A percentile compares a stretch with the other conserved stretches of the same genome.
Conservation (phyloP, 2,329 filamentous ascomycete species). For the Botrytis elliptica region DNA sequence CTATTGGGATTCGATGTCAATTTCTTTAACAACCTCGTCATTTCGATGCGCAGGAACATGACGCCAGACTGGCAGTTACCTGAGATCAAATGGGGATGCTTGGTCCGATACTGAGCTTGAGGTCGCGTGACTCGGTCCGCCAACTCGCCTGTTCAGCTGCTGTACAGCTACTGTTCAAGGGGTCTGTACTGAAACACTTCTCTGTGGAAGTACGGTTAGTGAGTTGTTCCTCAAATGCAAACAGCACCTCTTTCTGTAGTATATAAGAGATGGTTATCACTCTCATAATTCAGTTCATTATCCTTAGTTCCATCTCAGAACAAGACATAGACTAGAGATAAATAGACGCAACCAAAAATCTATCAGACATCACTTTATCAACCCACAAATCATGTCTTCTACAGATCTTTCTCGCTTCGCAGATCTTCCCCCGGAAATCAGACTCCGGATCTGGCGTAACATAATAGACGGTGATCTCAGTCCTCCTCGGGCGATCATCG, state of each 20-base stretch:
- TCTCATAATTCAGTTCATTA: background rate
- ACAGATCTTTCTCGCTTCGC: background rate
- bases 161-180: background rate
- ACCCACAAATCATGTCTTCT: background rate
- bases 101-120: no score
- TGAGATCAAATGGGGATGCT: no score
- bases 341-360: background rate
- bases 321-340: background rate
- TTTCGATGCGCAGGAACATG: no score
- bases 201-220: background rate
- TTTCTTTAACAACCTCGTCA: no score
- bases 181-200: background rate
- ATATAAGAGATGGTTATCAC: background rate
- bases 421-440: background rate
- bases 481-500: background rate
- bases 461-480: background rate
- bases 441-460: background rate
- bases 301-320: background rate
- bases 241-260: background rate
- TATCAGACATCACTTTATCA: background rate
- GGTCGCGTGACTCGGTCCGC: no score
- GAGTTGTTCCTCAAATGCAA: background rate
- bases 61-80: no score
- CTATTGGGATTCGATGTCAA: no score
- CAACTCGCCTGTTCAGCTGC: background rate